A percentile compares a stretch with the other conserved stretches of the same genome.
phyloP scores from a whole-genome alignment of 495 filamentous ascomycete genomes.

The Staphylotrichum longicolle region DNA sequence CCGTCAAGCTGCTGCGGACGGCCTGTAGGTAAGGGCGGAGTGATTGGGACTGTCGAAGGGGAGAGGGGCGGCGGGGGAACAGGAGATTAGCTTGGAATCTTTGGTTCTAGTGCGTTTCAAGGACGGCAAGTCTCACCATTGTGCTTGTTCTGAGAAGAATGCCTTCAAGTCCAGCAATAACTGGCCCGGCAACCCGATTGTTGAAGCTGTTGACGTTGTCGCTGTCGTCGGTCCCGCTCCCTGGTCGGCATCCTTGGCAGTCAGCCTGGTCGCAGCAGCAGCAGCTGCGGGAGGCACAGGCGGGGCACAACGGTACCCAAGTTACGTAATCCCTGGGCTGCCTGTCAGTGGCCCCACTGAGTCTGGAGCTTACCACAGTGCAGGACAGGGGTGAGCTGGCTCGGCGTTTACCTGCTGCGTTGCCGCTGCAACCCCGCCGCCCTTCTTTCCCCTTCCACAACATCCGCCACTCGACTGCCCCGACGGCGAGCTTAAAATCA shows the following conservation, averaged over 20 bases:
- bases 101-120: not conserved
- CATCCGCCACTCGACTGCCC: slow-evolving; percentile 15
- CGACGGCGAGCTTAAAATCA: slow-evolving; percentile 21
- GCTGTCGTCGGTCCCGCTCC: not conserved
- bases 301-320: slow-evolving; percentile 1
- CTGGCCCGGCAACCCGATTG: not conserved
- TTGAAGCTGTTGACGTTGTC: slow-evolving; percentile 8
- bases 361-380: not conserved
- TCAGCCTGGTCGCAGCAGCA: slow-evolving; percentile 2
- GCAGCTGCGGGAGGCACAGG: not conserved
- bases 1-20: slow-evolving; percentile 89
- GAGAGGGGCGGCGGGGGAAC: not conserved
- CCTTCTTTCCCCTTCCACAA: slow-evolving; percentile 27
- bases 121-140: slow-evolving; percentile 25
- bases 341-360: not conserved
- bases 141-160: slow-evolving; percentile 7
- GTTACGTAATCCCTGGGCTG: slow-evolving; percentile 23
- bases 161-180: slow-evolving; percentile 3
- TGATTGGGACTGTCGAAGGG: slow-evolving; percentile 76
- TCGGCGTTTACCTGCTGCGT: not conserved
- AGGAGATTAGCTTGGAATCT: slow-evolving; percentile 5
- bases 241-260: slow-evolving; percentile 9
- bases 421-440: slow-evolving; percentile 23
- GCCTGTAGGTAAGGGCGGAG: slow-evolving; percentile 96
- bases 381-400: not conserved